Percentiles rank a stretch among this genome's conserved stretches.
Conservation (phyloP, 371 early-diverging fungal species). For the Mortierella sp. region DNA sequence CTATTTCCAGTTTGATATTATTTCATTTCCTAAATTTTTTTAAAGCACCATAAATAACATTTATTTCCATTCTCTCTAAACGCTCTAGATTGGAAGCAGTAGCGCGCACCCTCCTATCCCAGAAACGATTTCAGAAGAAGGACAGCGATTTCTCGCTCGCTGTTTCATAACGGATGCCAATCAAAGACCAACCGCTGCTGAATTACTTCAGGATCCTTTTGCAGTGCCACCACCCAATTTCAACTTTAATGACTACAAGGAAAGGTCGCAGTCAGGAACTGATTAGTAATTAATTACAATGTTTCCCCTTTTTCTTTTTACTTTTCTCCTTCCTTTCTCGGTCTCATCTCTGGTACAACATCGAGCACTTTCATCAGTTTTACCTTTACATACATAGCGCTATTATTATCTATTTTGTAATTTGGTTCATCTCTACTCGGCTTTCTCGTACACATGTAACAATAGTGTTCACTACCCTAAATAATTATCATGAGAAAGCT, state of each 20-base stretch:
- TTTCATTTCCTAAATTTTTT: neutral
- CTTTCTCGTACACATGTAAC: too few relatives aligned
- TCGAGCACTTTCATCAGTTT: neutral
- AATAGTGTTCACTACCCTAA: neutral
- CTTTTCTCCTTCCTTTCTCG: neutral
- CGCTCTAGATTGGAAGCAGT: slow-evolving; percentile 57
- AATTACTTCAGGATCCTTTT: slow-evolving; percentile 68
- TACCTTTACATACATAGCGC: neutral
- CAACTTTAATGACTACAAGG: slow-evolving; percentile 64
- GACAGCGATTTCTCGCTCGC: slow-evolving; percentile 70
- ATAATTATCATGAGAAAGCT: too few relatives aligned
- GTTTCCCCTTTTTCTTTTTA: neutral
- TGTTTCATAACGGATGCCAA: slow-evolving; percentile 82
- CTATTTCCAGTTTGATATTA: neutral
- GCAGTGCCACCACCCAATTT: slow-evolving; percentile 60
- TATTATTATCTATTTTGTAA: neutral
- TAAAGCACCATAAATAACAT: neutral
- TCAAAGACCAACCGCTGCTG: slow-evolving; percentile 72
- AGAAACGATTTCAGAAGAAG: slow-evolving; percentile 70
- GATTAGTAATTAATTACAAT: neutral
- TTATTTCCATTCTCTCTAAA: neutral
- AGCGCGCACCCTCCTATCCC: slow-evolving; percentile 78
- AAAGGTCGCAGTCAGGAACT: slow-evolving; percentile 26
- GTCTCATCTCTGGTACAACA: neutral
- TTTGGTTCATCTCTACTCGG: too few relatives aligned